Evolutionary conservation across 495 filamentous ascomycete species (phyloP), one percentile per base, ranked within the genome.

Genomic region (Neurospora terricola): DNA sequence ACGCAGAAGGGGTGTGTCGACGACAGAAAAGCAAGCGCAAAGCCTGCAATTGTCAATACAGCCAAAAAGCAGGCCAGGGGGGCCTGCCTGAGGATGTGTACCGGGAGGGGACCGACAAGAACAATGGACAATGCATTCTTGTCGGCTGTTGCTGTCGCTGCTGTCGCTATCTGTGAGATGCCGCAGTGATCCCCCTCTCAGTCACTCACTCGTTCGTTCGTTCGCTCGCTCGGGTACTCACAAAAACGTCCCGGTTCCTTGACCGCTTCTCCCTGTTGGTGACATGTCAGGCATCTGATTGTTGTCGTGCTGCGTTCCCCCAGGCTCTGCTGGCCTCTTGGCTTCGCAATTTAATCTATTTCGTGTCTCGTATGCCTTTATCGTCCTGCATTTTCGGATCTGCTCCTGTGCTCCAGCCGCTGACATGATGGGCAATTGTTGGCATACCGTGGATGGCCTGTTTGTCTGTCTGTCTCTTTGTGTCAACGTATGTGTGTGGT

Each of bases 381-480:
- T 71, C 70, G 70, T 71, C 42, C 42, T 71, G 70, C 70, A 71
- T 71, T 34, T 36, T 66, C 54, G 54, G 54, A 34, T 66, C 27
- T 27, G 21, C 34, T 30, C 38, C 16, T 59, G 70, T 62, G 16
- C 37, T 12, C 27, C 40, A 37, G 30, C 43, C 42, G 39, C 54
- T 66, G 12, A 27, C 54, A 34, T 66, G 27, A 36, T 27, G 21
- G 54, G 54, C 14, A 34, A 66, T 34, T 66, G 54, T 34, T 66
- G 27, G 27, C 27, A 66, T 66, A 48, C n/a, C n/a, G 43, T 23
- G 43, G n/a, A 48, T 48, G 43, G n/a, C n/a, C 54, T 66, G 43
- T 14, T 34, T 27, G 70, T 21, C 70, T 14, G 40, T 59, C 34
- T 37, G 39, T 59, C 69, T 36, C n/a, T 10, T 62, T 62, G 48